phyloP scores from a whole-genome alignment of 768 basidiomycete species.

The Macrocybe gigantea region DNA sequence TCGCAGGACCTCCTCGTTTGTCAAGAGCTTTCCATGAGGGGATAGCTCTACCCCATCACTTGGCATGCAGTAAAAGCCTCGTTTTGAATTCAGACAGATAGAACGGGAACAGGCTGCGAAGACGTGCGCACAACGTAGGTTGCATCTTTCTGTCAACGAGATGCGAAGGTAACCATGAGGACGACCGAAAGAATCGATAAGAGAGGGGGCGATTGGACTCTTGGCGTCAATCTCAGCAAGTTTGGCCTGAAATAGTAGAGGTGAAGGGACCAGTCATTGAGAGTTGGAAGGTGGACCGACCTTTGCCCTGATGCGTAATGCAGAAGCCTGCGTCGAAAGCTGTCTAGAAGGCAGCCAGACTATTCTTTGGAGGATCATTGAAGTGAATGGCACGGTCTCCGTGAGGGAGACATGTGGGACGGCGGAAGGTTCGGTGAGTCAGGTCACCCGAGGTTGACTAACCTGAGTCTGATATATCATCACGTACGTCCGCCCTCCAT shows the following conservation, averaged over 20 bases:
- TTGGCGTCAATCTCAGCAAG: conserved; percentile 49
- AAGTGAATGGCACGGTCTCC: too few relatives aligned
- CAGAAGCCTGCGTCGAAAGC: conserved; percentile 6
- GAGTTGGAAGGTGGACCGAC: too few relatives aligned
- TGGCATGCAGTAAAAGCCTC: conserved; percentile 93
- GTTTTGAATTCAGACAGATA: conserved; percentile 3
- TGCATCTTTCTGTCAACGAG: conserved; percentile 82
- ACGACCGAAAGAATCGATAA: conserved; percentile 64
- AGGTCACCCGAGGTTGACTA: too few relatives aligned
- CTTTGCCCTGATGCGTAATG: too few relatives aligned
- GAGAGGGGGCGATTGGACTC: conserved; percentile 40
- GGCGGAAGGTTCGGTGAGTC: too few relatives aligned
- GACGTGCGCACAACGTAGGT: conserved; percentile 62
- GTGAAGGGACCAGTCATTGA: not conserved
- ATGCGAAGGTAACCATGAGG: conserved; percentile 86
- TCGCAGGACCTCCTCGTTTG: conserved; percentile 70
- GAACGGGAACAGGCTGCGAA: not conserved
- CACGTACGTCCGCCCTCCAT: not conserved
- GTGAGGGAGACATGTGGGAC: too few relatives aligned
- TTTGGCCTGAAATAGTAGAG: conserved; percentile 35
- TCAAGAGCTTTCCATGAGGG: conserved; percentile 61
- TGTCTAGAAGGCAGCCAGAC: too few relatives aligned
- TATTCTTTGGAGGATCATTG: too few relatives aligned
- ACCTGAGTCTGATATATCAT: too few relatives aligned
- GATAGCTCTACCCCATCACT: conserved; percentile 72